Base-by-base conservation (phyloP, 257 asterid species). In the Solanum okadae region DNA sequence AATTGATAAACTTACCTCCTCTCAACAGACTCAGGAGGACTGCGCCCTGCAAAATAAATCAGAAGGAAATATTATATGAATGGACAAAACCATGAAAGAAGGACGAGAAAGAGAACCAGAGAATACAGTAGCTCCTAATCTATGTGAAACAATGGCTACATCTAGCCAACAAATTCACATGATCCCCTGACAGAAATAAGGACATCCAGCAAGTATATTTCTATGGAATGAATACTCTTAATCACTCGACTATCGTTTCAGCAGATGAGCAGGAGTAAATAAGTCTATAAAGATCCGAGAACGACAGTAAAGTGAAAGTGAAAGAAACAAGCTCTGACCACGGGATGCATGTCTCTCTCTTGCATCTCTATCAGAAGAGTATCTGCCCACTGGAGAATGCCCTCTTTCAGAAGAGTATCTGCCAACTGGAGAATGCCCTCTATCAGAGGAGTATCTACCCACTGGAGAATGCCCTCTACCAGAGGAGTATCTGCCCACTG, bases 341-440 rank as follows among this genome's bases (percentile, higher is more conserved):
- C 87, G 95, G 90, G 96, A 89, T 78, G 90, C 96, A 84, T 95
- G 95, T 90, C 94, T 95, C 86, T 96, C 98, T 91, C 99, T 93
- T 35, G 82, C 82, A 75, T 22, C 82, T 75, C 82, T 75, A 75
- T 75, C 82, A 35, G 49, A 20, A 88, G 98, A 94, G 88, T 88
- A 89, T 86, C 89, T 91, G 86, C 35, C 94, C 83, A 87, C 79
- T 56, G 99, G 98, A 89, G 99, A 96, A 83, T 90, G 98, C 91
- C 91, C 94, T 89, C 95, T 73, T 15, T 33, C 78, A 71, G 46
- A 34, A 88, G 98, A 93, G 88, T 88, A 89, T 86, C 89, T 91
- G 86, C 37, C 94, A 68, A 87, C 79, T 56, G 99, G 98, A 89
- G 99, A 96, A 83, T 89, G 98, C 91, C 91, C 94, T 89, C 95